These are phyloP conservation scores for Neurospora pannonica DNA, from an alignment of 495 filamentous ascomycete genomes.

Conservation along the genomic window DNA sequence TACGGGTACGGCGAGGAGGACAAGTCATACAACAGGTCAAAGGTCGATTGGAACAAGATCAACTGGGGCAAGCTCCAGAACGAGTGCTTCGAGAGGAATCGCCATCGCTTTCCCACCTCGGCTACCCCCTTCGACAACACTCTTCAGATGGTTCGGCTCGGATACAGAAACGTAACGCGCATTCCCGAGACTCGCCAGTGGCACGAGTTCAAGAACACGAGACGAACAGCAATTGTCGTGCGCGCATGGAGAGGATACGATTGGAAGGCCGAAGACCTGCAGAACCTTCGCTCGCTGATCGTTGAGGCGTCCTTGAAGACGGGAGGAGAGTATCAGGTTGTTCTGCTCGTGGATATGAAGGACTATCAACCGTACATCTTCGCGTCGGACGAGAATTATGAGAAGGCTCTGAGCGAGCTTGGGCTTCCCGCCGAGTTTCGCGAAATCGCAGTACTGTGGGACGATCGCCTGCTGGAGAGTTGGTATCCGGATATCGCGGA, in stretches of 20 bases:
- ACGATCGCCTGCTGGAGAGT: conserved; percentile 29
- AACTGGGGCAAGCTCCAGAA: conserved; percentile 70
- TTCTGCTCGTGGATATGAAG: conserved; percentile 50
- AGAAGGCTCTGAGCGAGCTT: conserved; percentile 34
- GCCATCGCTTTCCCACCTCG: conserved; percentile 43
- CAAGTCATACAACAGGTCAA: conserved; percentile 20
- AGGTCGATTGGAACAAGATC: conserved; percentile 65
- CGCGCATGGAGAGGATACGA: conserved; percentile 35
- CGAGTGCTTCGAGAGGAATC: conserved; percentile 57
- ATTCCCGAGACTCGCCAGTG: conserved; percentile 20
- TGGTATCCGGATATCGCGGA: conserved; percentile 31
- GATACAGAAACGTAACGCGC: conserved; percentile 10
- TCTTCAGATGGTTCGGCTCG: conserved; percentile 16
- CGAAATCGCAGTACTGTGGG: conserved; percentile 48
- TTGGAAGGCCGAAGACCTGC: conserved; percentile 31
- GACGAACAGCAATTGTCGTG: conserved; percentile 30
- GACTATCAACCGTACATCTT: conserved; percentile 43
- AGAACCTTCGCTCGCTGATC: conserved; percentile 46
- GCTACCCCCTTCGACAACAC: conserved; percentile 13
- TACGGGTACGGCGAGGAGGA: conserved; percentile 22
- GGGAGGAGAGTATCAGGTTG: conserved; percentile 50
- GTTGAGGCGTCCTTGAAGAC: conserved; percentile 44
- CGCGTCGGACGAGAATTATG: conserved; percentile 38
- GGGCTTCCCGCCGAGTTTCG: conserved; percentile 47
- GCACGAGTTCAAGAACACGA: conserved; percentile 19